Percentiles rank a stretch among this genome's conserved stretches.
phyloP scores from a whole-genome alignment of 257 asterid species.

The Plantago ovata region DNA sequence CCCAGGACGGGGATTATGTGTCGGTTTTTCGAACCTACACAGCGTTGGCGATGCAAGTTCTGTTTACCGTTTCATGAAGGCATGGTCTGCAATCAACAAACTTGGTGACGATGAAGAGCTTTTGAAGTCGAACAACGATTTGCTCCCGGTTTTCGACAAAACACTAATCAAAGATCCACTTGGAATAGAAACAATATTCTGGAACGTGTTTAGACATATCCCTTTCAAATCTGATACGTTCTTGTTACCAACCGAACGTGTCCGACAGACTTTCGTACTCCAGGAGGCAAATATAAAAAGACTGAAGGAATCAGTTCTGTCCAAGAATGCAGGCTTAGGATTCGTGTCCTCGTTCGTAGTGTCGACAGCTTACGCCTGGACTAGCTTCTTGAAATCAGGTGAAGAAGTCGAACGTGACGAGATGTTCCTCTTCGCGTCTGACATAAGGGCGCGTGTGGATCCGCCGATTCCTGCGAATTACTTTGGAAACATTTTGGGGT shows the following conservation, averaged over 20 bases:
- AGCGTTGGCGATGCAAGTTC: constrained; percentile 36
- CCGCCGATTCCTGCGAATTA: constrained; percentile 34
- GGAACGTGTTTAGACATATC: constrained; percentile 11
- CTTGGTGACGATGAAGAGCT: constrained; percentile 12
- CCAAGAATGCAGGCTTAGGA: constrained; percentile 19
- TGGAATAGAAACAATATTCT: constrained; percentile 16
- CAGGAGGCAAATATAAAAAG: constrained; percentile 22
- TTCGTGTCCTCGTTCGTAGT: constrained; percentile 36
- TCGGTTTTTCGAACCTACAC: constrained; percentile 33
- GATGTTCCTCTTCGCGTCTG: constrained; percentile 29
- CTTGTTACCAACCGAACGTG: constrained; percentile 30
- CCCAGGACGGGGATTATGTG: constrained; percentile 36
- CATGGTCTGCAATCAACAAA: constrained; percentile 38
- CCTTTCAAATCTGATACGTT: constrained; percentile 20
- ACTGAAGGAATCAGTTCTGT: constrained; percentile 31
- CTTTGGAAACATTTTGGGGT: constrained; percentile 43
- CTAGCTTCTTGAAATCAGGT: constrained; percentile 33
- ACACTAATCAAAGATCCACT: constrained; percentile 24
- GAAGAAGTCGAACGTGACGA: constrained; percentile 10
- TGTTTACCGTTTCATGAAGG: constrained; percentile 23
- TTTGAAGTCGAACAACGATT: background rate
- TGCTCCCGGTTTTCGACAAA: constrained; percentile 30
- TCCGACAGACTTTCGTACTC: constrained; percentile 41
- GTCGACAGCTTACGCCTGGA: constrained; percentile 38
- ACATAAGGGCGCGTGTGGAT: constrained; percentile 26